phyloP scores from a whole-genome alignment of 306 rosid genomes.

The Castanea mollissima region DNA sequence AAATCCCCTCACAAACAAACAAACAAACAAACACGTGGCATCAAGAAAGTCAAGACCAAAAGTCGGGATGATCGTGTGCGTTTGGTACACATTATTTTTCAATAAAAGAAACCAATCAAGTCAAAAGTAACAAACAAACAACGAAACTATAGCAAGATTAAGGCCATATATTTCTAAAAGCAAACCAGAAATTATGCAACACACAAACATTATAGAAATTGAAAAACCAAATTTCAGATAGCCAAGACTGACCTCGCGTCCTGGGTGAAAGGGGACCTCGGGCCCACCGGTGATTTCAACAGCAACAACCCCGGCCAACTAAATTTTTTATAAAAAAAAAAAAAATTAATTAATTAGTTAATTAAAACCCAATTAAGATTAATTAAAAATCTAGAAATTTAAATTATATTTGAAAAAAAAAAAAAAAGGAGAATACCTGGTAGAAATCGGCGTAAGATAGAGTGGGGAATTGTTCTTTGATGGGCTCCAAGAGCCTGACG shows the following conservation, averaged over 20 bases:
- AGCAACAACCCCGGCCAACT: conserved; percentile 93
- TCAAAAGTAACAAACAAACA: neutral
- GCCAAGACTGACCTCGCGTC: conserved; percentile 61
- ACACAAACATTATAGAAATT: neutral
- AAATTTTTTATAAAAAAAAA: neutral
- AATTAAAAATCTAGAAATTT: neutral
- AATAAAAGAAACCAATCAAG: neutral
- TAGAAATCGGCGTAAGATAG: conserved; percentile 80
- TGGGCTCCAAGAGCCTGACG: conserved; percentile 84
- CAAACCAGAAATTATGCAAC: neutral
- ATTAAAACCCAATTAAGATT: neutral
- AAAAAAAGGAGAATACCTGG: conserved; percentile 43
- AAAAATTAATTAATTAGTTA: neutral
- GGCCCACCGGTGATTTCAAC: conserved; percentile 98
- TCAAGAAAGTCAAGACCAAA: too few species aligned
- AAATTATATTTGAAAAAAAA: too few species aligned
- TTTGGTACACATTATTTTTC: neutral
- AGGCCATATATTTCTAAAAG: too few species aligned
- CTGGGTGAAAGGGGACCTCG: conserved; percentile 92
- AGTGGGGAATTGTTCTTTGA: conserved; percentile 73
- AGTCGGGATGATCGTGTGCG: neutral
- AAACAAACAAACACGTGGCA: neutral
- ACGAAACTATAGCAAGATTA: neutral
- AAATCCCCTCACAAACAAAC: neutral
- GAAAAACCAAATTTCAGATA: neutral